These are phyloP conservation scores for Metahyphopichia silvanorum DNA, from an alignment of 805 yeast species.

Conservation along the genomic window DNA sequence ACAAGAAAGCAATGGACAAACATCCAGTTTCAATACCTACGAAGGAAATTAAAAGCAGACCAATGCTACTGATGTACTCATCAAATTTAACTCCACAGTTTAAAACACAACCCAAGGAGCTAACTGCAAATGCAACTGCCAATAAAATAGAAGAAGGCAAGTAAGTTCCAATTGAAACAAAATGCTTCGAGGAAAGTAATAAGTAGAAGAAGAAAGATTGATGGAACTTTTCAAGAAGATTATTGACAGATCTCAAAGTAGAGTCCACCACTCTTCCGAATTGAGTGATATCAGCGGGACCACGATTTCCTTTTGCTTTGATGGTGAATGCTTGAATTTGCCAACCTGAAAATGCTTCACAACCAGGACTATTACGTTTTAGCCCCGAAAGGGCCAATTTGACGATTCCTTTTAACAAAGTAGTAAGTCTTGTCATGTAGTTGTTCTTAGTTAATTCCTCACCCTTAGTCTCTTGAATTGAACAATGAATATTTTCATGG, in stretches of 20 bases:
- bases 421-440: conserved; percentile 54
- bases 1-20: conserved; percentile 16
- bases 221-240: conserved; percentile 90
- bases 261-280: conserved; percentile 90
- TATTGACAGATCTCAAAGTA: conserved; percentile 82
- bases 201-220: conserved; percentile 94
- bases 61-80: conserved; percentile 18
- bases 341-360: conserved; percentile 95
- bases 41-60: conserved; percentile 22
- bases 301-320: conserved; percentile 58
- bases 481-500: conserved; percentile 71
- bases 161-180: conserved; percentile 93
- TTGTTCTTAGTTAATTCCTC: conserved; percentile 44
- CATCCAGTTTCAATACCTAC: conserved; percentile 24
- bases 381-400: conserved; percentile 72
- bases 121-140: conserved; percentile 65
- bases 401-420: conserved; percentile 63
- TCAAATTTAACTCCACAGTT: conserved; percentile 34
- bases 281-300: conserved; percentile 77
- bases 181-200: conserved; percentile 68
- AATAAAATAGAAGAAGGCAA: conserved; percentile 79
- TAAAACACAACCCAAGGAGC: conserved; percentile 57
- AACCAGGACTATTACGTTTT: conserved; percentile 55
- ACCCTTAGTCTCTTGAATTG: conserved; percentile 58
- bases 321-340: conserved; percentile 87